These are phyloP conservation scores for Chytriomyces hyalinus DNA, from an alignment of 192 early-diverging fungal genomes.

Conservation along the genomic window DNA sequence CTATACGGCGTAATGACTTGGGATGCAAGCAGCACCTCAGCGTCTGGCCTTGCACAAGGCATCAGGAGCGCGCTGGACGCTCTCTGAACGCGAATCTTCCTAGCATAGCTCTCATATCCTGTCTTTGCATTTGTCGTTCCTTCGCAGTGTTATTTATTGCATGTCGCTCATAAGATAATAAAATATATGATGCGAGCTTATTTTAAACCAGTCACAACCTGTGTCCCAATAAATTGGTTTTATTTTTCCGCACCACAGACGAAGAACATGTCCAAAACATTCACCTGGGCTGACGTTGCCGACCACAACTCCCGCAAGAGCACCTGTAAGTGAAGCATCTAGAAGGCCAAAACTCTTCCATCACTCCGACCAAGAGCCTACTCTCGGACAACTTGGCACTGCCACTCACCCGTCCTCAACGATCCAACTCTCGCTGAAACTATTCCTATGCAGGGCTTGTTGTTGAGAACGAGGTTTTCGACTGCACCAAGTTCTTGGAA, in stretches of 20 bases:
- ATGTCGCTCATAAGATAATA: too few species aligned
- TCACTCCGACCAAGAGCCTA: background rate
- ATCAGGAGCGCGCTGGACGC: background rate
- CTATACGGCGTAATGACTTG: conserved; percentile 79
- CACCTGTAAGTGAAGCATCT: conserved; percentile 60
- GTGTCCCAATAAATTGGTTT: too few species aligned
- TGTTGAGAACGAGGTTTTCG: conserved; percentile 60
- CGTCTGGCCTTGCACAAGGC: background rate
- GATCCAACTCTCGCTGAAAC: conserved; percentile 21
- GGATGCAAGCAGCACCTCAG: conserved; percentile 54
- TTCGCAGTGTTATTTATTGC: too few species aligned
- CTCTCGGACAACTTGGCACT: background rate
- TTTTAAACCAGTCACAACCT: too few species aligned
- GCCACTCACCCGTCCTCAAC: background rate
- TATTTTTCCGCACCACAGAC: background rate
- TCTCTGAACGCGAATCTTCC: background rate
- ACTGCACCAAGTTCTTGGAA: conserved; percentile 59
- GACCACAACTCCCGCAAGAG: conserved; percentile 74
- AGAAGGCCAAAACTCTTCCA: background rate
- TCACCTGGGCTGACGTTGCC: conserved; percentile 65
- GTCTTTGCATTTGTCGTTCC: too few species aligned
- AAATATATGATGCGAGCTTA: too few species aligned
- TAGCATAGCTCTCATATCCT: too few species aligned
- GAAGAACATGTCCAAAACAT: conserved; percentile 35
- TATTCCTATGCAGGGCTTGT: conserved; percentile 42